Conservation (phyloP, 371 early-diverging fungal genomes). For the Mortierella sp. region DNA sequence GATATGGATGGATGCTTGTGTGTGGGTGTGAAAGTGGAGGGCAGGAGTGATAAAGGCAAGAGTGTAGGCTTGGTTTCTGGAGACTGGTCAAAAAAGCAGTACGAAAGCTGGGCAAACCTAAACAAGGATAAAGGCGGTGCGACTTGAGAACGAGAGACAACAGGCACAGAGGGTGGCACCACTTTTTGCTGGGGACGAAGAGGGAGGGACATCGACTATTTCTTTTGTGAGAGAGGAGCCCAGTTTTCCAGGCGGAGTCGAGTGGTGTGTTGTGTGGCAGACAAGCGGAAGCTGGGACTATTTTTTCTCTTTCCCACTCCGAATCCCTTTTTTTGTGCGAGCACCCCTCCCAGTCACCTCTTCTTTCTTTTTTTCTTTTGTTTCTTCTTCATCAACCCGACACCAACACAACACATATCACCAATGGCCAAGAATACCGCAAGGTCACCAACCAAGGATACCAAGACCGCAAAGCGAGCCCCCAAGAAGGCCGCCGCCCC, state of each 20-base stretch:
- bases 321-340: constrained; percentile 3
- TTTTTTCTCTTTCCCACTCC: background rate
- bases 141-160: background rate
- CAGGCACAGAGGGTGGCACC: background rate
- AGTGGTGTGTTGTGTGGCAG: no score
- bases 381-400: constrained; percentile 1
- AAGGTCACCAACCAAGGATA: constrained; percentile 25
- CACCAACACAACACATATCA: background rate
- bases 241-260: constrained; percentile 9
- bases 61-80: background rate
- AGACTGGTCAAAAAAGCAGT: background rate
- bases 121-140: constrained; percentile 8
- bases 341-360: constrained; percentile 2
- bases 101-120: background rate
- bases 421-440: constrained; percentile 33
- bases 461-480: constrained; percentile 28
- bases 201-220: background rate
- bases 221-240: background rate
- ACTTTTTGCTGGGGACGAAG: background rate
- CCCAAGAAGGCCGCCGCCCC: constrained; percentile 45
- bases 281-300: background rate
- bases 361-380: constrained; percentile 12
- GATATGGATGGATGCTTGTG: background rate
- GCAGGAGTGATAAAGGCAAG: background rate
- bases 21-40: background rate